phyloP scores from a whole-genome alignment of 2,329 filamentous ascomycete genomes.

The Corniculantispora saksenae region DNA sequence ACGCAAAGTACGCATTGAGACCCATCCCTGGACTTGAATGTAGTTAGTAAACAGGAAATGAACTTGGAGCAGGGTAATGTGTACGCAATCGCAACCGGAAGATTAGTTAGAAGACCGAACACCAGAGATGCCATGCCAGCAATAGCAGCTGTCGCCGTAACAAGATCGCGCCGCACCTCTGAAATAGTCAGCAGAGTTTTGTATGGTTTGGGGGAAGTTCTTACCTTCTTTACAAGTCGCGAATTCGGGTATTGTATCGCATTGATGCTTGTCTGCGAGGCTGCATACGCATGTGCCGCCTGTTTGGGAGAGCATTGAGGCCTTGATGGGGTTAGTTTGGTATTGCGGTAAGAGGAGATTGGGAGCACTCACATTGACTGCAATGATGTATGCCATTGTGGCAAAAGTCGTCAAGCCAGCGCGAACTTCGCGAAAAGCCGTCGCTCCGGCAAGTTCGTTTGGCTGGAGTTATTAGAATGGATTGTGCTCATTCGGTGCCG shows the following conservation, averaged over 20 bases:
- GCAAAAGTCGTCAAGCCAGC: conserved; percentile 80
- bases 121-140: conserved; percentile 72
- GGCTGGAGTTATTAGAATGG: conserved; percentile 45
- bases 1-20: conserved; percentile 68
- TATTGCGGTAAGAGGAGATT: background rate
- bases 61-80: conserved; percentile 27
- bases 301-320: conserved; percentile 70
- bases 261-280: conserved; percentile 43
- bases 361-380: conserved; percentile 59
- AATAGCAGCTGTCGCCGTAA: conserved; percentile 82
- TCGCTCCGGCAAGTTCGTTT: conserved; percentile 66
- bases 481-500: background rate
- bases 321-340: conserved; percentile 44
- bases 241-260: conserved; percentile 48
- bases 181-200: conserved; percentile 18
- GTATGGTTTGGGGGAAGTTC: conserved; percentile 16
- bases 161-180: conserved; percentile 72
- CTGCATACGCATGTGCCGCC: conserved; percentile 76
- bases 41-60: conserved; percentile 3
- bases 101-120: conserved; percentile 80
- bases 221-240: conserved; percentile 49
- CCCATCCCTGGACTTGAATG: conserved; percentile 62
- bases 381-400: conserved; percentile 85
- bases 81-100: conserved; percentile 75
- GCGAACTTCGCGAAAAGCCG: conserved; percentile 75